Conservation (phyloP, 2,329 filamentous ascomycete genomes). For the Penicillium sclerotiorum region DNA sequence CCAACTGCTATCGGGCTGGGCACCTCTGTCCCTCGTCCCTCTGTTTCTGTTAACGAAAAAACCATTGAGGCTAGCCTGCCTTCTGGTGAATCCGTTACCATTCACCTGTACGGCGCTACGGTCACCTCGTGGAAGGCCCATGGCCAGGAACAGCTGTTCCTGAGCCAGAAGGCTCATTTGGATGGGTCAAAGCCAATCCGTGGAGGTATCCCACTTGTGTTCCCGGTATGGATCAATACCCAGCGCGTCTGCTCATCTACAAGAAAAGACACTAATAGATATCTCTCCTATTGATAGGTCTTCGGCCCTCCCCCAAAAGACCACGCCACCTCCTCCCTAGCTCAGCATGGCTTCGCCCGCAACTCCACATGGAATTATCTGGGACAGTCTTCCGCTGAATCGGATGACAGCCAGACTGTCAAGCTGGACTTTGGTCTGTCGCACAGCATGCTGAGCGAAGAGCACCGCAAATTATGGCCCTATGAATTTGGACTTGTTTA, state of each 20-base stretch:
- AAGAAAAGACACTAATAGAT: constrained; percentile 1
- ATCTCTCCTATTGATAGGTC: constrained; percentile 54
- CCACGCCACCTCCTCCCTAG: constrained; percentile 74
- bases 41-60: constrained; percentile 72
- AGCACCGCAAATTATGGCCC: constrained; percentile 74
- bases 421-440: constrained; percentile 96
- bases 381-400: constrained; percentile 48
- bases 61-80: constrained; percentile 79
- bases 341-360: constrained; percentile 94
- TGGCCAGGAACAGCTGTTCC: constrained; percentile 80
- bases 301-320: constrained; percentile 82
- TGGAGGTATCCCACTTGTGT: constrained; percentile 89
- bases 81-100: constrained; percentile 80
- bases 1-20: constrained; percentile 75
- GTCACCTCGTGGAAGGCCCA: constrained; percentile 88
- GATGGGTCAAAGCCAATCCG: constrained; percentile 89
- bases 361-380: constrained; percentile 91
- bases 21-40: constrained; percentile 73
- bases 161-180: constrained; percentile 76
- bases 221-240: constrained; percentile 66
- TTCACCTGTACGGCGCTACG: constrained; percentile 90
- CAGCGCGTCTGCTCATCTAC: background rate
- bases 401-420: constrained; percentile 59
- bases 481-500: constrained; percentile 89
- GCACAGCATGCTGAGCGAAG: constrained; percentile 68